phyloP scores from a whole-genome alignment of 768 basidiomycete species.

The Termitomyces sp. region DNA sequence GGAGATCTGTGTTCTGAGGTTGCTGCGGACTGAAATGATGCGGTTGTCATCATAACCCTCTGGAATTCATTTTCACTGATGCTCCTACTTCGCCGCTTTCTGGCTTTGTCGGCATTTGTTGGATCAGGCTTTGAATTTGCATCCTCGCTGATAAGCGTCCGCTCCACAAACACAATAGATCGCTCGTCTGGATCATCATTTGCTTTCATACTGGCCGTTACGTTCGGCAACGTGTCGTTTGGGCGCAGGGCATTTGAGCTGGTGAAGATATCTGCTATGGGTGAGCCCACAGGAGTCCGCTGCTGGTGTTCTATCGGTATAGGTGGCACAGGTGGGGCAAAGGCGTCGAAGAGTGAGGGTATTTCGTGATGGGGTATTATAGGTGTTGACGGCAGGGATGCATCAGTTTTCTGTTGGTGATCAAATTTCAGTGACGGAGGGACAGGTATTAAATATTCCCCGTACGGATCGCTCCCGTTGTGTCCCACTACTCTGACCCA shows the following conservation, averaged over 20 bases:
- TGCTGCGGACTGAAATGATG: conserved; percentile 34
- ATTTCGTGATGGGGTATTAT: conserved; percentile 33
- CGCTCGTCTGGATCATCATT: conserved; percentile 47
- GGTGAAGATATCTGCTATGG: conserved; percentile 51
- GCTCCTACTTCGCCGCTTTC: conserved; percentile 71
- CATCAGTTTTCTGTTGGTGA: conserved; percentile 51
- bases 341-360: conserved; percentile 40
- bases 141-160: conserved; percentile 30
- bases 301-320: conserved; percentile 42
- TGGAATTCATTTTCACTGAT: conserved; percentile 62
- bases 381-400: conserved; percentile 27
- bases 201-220: conserved; percentile 35
- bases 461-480: conserved; percentile 35
- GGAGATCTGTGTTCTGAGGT: conserved; percentile 20
- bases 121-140: conserved; percentile 16
- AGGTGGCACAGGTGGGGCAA: conserved; percentile 49
- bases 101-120: conserved; percentile 21
- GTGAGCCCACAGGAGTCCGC: conserved; percentile 34
- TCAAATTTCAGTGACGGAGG: conserved; percentile 14
- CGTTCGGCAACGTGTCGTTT: conserved; percentile 51
- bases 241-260: conserved; percentile 21
- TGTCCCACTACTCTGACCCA: conserved; percentile 47
- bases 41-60: conserved; percentile 32
- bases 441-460: conserved; percentile 40
- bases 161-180: conserved; percentile 58